Conservation (phyloP, 306 rosid genomes). For the Oxytropis ochrocephala region DNA sequence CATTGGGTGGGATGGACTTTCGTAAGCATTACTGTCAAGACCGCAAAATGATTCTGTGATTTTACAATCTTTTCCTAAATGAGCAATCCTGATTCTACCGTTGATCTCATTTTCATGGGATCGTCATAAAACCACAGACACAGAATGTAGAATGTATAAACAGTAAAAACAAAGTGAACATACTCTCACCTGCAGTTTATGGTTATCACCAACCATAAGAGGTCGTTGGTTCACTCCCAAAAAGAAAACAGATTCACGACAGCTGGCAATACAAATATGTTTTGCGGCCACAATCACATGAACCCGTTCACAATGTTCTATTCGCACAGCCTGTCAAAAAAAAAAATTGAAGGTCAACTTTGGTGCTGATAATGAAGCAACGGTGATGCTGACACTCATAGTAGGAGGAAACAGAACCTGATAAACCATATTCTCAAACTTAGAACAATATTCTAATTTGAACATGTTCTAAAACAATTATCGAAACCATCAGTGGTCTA, state of each 20-base stretch:
- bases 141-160: neutral
- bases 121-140: neutral
- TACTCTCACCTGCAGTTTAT: conserved; percentile 78
- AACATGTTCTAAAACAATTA: neutral
- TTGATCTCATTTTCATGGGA: neutral
- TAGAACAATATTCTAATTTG: neutral
- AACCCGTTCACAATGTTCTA: conserved; percentile 97
- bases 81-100: neutral
- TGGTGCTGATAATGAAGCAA: neutral
- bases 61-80: neutral
- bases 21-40: neutral
- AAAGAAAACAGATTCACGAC: conserved; percentile 92
- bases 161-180: conserved; percentile 9
- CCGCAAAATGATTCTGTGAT: neutral
- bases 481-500: neutral
- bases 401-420: neutral
- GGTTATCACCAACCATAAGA: conserved; percentile 89
- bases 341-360: conserved; percentile 13
- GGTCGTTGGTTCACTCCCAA: conserved; percentile 93
- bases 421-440: neutral
- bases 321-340: conserved; percentile 77
- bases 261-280: conserved; percentile 88
- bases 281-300: conserved; percentile 90
- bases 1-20: neutral
- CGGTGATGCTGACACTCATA: neutral